Evolutionary conservation across 192 early-diverging fungal genomes (phyloP), one percentile per base, ranked within the genome.

Genomic region (Coemansia sp.): DNA sequence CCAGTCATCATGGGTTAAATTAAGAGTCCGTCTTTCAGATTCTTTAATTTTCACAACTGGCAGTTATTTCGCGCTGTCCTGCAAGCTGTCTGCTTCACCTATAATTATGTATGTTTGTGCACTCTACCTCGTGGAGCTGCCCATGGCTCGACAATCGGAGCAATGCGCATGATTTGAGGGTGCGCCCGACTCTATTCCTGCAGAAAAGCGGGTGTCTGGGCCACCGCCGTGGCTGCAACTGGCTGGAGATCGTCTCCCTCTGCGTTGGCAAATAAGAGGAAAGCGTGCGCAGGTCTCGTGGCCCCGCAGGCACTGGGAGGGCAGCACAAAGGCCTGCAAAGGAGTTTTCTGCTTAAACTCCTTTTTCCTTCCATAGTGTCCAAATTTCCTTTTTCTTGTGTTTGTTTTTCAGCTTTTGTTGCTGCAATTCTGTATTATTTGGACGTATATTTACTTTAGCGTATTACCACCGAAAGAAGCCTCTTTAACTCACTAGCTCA

Each of bases 181-280:
- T 5, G 53, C 53, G 53, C n/a, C 23, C 23, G n/a, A 55, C 27
- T 17, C 53, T 55, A 55, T 55, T 55, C 52, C 25, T 55, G 51
- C 51, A 45, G 29, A 32, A 32, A 5, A 32, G 29, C 29, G 29
- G 29, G 29, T 32, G 51, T 19, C 51, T 52, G 51, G 23, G 12
- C 29, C 29, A 5, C 6, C n/a, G 25, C 51, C 15, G 17, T 52
- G 23, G 23, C 53, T 25, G 23, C 23, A 23, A 6, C 29, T 32
- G 29, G 29, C 29, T 32, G 5, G 29, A 29, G 53, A 55, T 29
- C 53, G 29, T 55, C 53, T 21, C 53, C 43, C n/a, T n/a, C 14
- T 45, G 43, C 43, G 43, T 5, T 32, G 24, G 29, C 53, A 55
- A 55, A 55, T 55, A 6, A 4, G 17, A 54, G n/a, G 9, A 15